Conservation (phyloP, 2,329 filamentous ascomycete species). For the Sporothrix phasma region DNA sequence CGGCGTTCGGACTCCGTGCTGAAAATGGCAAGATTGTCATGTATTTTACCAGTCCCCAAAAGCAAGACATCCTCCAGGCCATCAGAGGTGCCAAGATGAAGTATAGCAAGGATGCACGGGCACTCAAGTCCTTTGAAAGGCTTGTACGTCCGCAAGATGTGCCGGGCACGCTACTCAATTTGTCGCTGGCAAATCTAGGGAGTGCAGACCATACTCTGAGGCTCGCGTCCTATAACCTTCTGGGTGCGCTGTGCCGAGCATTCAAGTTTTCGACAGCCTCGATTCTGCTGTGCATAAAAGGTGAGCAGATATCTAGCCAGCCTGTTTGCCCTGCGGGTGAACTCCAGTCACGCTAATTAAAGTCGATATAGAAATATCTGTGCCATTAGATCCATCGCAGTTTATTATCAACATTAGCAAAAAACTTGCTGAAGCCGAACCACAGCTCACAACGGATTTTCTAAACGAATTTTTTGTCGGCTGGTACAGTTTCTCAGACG, state of each 20-base stretch:
- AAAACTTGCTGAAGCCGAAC: slow-evolving; percentile 51
- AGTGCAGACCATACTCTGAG: slow-evolving; percentile 51
- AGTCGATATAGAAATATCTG: slow-evolving; percentile 43
- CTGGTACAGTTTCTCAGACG: slow-evolving; percentile 59
- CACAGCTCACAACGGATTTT: slow-evolving; percentile 59
- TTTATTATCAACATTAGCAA: slow-evolving; percentile 59
- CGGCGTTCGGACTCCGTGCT: slow-evolving; percentile 55
- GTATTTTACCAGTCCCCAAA: slow-evolving; percentile 60
- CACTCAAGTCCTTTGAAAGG: slow-evolving; percentile 52
- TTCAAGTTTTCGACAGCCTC: slow-evolving; percentile 57
- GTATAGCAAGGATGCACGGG: slow-evolving; percentile 51
- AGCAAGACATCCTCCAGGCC: slow-evolving; percentile 51
- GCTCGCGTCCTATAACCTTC: slow-evolving; percentile 56
- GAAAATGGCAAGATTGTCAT: slow-evolving; percentile 62
- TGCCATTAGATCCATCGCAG: slow-evolving; percentile 52
- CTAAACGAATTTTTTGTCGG: slow-evolving; percentile 64
- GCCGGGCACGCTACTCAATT: slow-evolving; percentile 57
- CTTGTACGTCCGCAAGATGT: slow-evolving; percentile 61
- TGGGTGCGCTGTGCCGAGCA: slow-evolving; percentile 55
- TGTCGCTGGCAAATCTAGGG: slow-evolving; percentile 56
- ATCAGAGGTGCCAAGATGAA: slow-evolving; percentile 55
- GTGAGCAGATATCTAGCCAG: slow-evolving; percentile 27
- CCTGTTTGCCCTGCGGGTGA: background rate
- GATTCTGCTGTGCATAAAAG: slow-evolving; percentile 52
- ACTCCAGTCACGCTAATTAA: background rate